These are phyloP conservation scores for Podospora comata DNA, from an alignment of 495 filamentous ascomycete genomes.

Conservation along the genomic window DNA sequence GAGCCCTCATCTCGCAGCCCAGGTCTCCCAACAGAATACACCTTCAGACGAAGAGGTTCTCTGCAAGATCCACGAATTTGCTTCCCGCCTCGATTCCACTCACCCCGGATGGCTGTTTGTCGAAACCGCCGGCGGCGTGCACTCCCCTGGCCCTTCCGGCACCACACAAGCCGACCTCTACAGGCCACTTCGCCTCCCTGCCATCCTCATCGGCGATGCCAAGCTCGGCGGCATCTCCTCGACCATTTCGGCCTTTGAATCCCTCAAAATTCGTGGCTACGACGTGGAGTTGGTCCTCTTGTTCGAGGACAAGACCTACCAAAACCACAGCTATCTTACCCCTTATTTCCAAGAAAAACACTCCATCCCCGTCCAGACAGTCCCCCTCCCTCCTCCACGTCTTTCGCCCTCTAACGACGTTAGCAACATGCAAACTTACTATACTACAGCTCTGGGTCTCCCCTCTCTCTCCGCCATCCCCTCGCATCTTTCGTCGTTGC, in stretches of 20 bases:
- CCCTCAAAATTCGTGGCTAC: slow-evolving; percentile 67
- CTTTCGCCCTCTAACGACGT: slow-evolving; percentile 39
- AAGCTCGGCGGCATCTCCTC: slow-evolving; percentile 70
- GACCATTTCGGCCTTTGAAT: slow-evolving; percentile 73
- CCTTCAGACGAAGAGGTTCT: slow-evolving; percentile 49
- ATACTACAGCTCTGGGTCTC: slow-evolving; percentile 28
- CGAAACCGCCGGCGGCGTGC: slow-evolving; percentile 74
- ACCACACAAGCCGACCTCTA: slow-evolving; percentile 73
- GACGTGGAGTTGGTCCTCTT: slow-evolving; percentile 64
- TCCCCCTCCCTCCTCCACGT: slow-evolving; percentile 52
- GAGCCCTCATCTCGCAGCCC: slow-evolving; percentile 70
- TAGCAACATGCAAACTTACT: slow-evolving; percentile 58
- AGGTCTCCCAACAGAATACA: slow-evolving; percentile 32
- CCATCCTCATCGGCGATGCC: slow-evolving; percentile 68
- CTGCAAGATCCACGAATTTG: slow-evolving; percentile 41
- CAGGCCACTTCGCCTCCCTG: slow-evolving; percentile 63
- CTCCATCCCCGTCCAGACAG: slow-evolving; percentile 51
- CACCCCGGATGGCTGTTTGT: slow-evolving; percentile 51
- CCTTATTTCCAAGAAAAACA: slow-evolving; percentile 57
- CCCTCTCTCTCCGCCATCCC: background rate
- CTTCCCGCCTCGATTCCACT: slow-evolving; percentile 45
- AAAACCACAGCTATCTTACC: slow-evolving; percentile 61
- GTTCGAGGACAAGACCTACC: slow-evolving; percentile 59
- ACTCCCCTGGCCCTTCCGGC: slow-evolving; percentile 71
- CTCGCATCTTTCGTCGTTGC: background rate